These are phyloP conservation scores for Aspergillus avenaceus DNA, from an alignment of 495 filamentous ascomycete genomes.

Conservation along the genomic window DNA sequence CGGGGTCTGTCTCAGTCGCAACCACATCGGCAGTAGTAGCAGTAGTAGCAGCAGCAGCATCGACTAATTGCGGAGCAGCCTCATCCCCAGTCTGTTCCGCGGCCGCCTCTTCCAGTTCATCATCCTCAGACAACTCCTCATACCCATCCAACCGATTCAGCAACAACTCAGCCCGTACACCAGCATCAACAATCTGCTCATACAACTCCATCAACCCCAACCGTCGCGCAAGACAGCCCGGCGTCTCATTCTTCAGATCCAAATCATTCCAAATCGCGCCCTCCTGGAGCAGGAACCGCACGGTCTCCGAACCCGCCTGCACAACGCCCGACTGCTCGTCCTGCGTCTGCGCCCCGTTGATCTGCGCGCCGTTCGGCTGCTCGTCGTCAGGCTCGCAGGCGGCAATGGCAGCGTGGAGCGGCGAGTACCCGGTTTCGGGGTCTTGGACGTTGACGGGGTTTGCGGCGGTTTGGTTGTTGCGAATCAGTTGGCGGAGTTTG, in stretches of 20 bases:
- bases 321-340: slow-evolving; percentile 49
- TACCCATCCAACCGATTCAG: slow-evolving; percentile 75
- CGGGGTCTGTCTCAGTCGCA: slow-evolving; percentile 25
- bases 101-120: slow-evolving; percentile 49
- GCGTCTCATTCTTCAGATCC: slow-evolving; percentile 80
- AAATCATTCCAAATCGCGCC: slow-evolving; percentile 98
- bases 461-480: slow-evolving; percentile 42
- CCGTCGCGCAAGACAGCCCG: slow-evolving; percentile 77
- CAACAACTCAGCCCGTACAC: slow-evolving; percentile 85
- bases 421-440: slow-evolving; percentile 76
- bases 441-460: slow-evolving; percentile 75
- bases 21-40: slow-evolving; percentile 8
- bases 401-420: slow-evolving; percentile 86
- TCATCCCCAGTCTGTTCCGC: slow-evolving; percentile 18
- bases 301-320: slow-evolving; percentile 57
- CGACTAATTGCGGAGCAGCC: slow-evolving; percentile 28
- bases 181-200: slow-evolving; percentile 82
- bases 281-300: slow-evolving; percentile 73
- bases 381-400: slow-evolving; percentile 60
- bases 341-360: slow-evolving; percentile 28
- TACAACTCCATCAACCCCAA: slow-evolving; percentile 73
- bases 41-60: slow-evolving; percentile 13
- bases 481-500: slow-evolving; percentile 69
- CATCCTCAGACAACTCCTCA: slow-evolving; percentile 61
- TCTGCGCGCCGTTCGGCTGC: slow-evolving; percentile 22